Base-by-base conservation (phyloP, 2,329 filamentous ascomycete species). In the Calonectria honghensis region DNA sequence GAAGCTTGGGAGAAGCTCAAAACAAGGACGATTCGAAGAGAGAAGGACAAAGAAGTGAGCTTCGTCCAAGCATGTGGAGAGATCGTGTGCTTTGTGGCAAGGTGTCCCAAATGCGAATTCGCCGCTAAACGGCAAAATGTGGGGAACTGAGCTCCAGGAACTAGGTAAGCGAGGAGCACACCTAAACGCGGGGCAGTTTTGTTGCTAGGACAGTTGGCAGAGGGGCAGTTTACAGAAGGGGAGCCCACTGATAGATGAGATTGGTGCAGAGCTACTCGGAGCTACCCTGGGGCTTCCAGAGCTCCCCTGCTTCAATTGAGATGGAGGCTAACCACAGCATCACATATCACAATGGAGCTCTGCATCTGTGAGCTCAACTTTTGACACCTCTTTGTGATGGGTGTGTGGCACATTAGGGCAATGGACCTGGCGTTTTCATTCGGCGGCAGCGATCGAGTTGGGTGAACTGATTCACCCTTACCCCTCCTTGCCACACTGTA, bases 1-100 rank as follows among this genome's bases (percentile, higher is more conserved):
- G 70, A 76, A 78, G 76, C 70, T 75, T 48, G 50, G 52, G 68
- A 63, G 68, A 72, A 75, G 73, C 76, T 78, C 75, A 75, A 70
- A 73, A 74, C 73, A 81, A 79, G 70, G 76, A 73, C 67, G 64
- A 75, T 71, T 73, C 41, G 66, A 72, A 59, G 27, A 51, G 39
- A 68, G 51, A 45, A 57, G 52, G 52, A 64, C 50, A 65, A 68
- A 75, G 68, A 59, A 57, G 73, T 57, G 77, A 77, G 79, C 79
- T 81, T 75, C 76, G 73, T 75, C 32, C 54, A 70, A 74, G 48
- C 73, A 71, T 74, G 77, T 77, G 77, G 80, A 79, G 45, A 79
- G 76, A 77, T 81, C 79, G 81, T 80, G 81, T 82, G 78, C 80
- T 72, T 83, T 82, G 75, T 79, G 81, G 83, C 79, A 84, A 85